These are phyloP conservation scores for Polytrichum formosum DNA, from an alignment of 225 moss, liverwort and hornwort species.

Conservation along the genomic window DNA sequence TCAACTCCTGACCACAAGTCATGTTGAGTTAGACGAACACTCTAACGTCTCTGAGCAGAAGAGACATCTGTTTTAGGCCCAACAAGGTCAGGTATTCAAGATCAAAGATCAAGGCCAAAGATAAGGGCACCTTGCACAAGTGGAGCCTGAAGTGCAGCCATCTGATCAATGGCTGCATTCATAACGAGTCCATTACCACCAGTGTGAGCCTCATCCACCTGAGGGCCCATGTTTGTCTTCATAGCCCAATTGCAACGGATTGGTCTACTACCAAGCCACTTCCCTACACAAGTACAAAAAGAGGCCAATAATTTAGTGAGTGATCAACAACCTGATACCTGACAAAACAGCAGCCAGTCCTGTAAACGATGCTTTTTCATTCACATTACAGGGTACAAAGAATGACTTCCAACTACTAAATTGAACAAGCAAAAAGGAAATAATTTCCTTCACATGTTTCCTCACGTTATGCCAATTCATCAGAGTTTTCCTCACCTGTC, in stretches of 20 bases:
- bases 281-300: slow-evolving; percentile 46
- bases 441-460: neutral
- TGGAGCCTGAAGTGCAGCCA: slow-evolving; percentile 62
- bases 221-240: slow-evolving; percentile 77
- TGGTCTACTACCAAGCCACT: slow-evolving; percentile 97
- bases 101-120: neutral
- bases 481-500: slow-evolving; percentile 64
- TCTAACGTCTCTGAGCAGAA: no score
- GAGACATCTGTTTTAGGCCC: neutral
- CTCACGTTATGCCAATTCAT: slow-evolving; percentile 6
- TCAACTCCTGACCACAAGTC: no score
- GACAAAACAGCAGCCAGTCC: neutral
- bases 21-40: no score
- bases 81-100: neutral
- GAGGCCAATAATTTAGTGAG: neutral
- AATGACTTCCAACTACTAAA: neutral
- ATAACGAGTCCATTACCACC: slow-evolving; percentile 48
- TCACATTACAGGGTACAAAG: neutral
- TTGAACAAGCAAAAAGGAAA: no score
- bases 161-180: slow-evolving; percentile 59
- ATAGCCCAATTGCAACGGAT: slow-evolving; percentile 99
- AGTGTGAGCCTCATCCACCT: slow-evolving; percentile 61
- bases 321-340: neutral
- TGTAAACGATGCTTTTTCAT: neutral
- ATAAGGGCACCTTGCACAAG: slow-evolving; percentile 42